Evolutionary conservation across 441 rosid genomes (phyloP).

Genomic region (Rhodomyrtus psidioides): DNA sequence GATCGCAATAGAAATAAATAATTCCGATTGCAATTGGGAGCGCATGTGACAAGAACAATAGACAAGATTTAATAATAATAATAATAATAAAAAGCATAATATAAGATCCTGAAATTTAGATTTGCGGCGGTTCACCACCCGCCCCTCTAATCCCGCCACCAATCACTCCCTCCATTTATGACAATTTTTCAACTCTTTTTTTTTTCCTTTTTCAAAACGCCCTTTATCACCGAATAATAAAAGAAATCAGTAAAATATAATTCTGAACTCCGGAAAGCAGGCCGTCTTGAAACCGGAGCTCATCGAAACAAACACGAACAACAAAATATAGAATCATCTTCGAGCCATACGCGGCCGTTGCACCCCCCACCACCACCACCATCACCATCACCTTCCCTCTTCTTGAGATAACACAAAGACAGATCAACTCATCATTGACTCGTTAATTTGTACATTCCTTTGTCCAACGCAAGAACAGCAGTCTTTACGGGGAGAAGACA

Average conservation of each 20-base stretch:
- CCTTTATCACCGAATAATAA: background rate
- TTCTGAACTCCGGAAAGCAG: background rate
- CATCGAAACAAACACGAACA: background rate
- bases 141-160: slow-evolving; percentile 61
- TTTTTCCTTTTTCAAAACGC: background rate
- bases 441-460: background rate
- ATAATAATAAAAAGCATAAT: background rate
- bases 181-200: background rate
- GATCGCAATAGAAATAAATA: background rate
- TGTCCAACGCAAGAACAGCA: background rate
- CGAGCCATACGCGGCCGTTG: background rate
- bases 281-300: background rate
- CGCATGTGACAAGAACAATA: background rate
- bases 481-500: background rate
- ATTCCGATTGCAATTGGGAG: background rate
- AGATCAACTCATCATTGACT: background rate
- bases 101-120: slow-evolving; percentile 7
- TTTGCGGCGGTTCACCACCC: slow-evolving; percentile 49
- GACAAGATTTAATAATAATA: too few species aligned
- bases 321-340: background rate
- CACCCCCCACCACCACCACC: background rate
- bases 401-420: background rate
- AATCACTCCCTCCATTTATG: slow-evolving; percentile 35
- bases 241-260: slow-evolving; percentile 11
- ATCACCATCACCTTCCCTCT: background rate